A percentile compares a stretch with the other conserved stretches of the same genome.
Conservation (phyloP, 2,329 filamentous ascomycete genomes). For the Stagonosporopsis rhizophila region DNA sequence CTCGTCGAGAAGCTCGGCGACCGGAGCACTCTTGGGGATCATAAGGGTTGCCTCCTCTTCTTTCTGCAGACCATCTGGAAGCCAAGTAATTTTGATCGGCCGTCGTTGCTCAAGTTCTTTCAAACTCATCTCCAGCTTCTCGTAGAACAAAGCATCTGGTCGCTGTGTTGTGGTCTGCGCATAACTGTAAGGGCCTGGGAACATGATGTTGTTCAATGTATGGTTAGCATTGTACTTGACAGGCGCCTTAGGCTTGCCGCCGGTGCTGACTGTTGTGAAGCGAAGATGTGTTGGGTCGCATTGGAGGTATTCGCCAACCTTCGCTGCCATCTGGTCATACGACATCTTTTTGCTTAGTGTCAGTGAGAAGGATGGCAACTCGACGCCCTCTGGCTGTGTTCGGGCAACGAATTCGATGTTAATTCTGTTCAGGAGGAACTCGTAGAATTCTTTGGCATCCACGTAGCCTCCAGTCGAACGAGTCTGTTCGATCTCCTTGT, state of each 20-base stretch:
- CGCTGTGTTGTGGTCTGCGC: constrained; percentile 72
- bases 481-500: constrained; percentile 53
- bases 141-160: constrained; percentile 84
- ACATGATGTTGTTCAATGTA: constrained; percentile 80
- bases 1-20: constrained; percentile 77
- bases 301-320: constrained; percentile 78
- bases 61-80: constrained; percentile 90
- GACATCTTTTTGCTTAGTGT: constrained; percentile 85
- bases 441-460: constrained; percentile 87
- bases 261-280: constrained; percentile 86
- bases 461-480: constrained; percentile 55
- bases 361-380: constrained; percentile 74
- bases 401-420: constrained; percentile 78
- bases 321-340: constrained; percentile 85
- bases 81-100: constrained; percentile 79
- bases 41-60: constrained; percentile 86
- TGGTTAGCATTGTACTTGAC: constrained; percentile 76
- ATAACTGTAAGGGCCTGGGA: constrained; percentile 72
- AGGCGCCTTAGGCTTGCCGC: constrained; percentile 76
- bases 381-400: constrained; percentile 57
- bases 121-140: constrained; percentile 92
- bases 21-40: constrained; percentile 82
- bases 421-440: constrained; percentile 87
- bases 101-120: constrained; percentile 95
- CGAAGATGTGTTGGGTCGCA: constrained; percentile 87